phyloP scores from a whole-genome alignment of 139 green algal genomes.

The Haematococcus lacustris region DNA sequence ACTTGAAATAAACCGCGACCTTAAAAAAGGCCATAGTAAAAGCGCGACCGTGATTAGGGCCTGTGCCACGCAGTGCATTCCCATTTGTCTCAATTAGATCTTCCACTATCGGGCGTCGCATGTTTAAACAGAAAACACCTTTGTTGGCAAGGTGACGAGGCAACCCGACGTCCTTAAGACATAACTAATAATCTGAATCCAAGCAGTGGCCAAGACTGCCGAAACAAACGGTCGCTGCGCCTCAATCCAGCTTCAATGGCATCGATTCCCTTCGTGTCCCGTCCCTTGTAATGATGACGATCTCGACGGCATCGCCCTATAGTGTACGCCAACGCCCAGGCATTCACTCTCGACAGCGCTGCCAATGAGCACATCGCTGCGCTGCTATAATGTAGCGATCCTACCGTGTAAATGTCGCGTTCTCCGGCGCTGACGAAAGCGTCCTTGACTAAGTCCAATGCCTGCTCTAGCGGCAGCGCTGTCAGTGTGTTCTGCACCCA shows the following conservation, averaged over 20 bases:
- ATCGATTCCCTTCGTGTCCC: slow-evolving; percentile 68
- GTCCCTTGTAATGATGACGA: slow-evolving; percentile 89
- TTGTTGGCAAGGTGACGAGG: too few species aligned
- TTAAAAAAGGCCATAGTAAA: too few species aligned
- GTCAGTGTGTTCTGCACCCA: slow-evolving; percentile 48
- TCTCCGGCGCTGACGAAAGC: slow-evolving; percentile 92
- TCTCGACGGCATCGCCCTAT: slow-evolving; percentile 93
- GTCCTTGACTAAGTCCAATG: slow-evolving; percentile 93
- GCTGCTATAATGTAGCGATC: background rate
- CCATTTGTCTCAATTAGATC: too few species aligned
- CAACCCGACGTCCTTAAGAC: too few species aligned
- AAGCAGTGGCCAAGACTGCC: too few species aligned
- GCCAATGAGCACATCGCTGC: background rate
- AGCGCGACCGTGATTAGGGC: too few species aligned
- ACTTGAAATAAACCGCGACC: too few species aligned
- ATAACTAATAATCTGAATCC: too few species aligned
- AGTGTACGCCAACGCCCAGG: background rate
- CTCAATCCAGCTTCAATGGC: slow-evolving; percentile 86
- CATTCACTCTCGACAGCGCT: background rate
- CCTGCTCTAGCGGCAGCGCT: slow-evolving; percentile 65
- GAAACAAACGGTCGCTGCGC: too few species aligned
- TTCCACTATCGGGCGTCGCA: too few species aligned
- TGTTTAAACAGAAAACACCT: too few species aligned
- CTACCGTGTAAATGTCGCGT: slow-evolving; percentile 96
- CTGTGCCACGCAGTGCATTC: too few species aligned